Evolutionary conservation across 495 filamentous ascomycete genomes (phyloP).

Genomic region (Aspergillus sclerotioniger): DNA sequence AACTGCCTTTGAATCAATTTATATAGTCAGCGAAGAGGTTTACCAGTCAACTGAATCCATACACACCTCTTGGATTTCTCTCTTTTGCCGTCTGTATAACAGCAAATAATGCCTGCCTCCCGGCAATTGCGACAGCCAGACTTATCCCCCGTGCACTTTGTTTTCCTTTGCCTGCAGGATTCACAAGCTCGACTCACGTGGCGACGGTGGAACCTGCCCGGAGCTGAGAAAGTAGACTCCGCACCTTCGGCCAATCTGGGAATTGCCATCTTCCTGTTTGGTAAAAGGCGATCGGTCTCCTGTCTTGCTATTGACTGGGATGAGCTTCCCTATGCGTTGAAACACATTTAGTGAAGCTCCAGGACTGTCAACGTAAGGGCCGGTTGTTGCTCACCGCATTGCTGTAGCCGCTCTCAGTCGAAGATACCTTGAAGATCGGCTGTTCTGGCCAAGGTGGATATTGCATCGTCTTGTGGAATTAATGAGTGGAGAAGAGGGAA

Average conservation of each 20-base stretch:
- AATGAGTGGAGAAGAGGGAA: too few relatives aligned
- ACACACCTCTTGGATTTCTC: slow-evolving; percentile 54
- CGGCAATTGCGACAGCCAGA: slow-evolving; percentile 56
- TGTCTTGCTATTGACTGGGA: slow-evolving; percentile 17
- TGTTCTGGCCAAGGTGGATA: not conserved
- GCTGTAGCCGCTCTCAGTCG: not conserved
- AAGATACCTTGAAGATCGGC: not conserved
- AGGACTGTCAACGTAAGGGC: not conserved
- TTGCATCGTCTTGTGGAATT: not conserved
- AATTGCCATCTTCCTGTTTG: slow-evolving; percentile 39
- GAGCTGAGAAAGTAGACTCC: slow-evolving; percentile 37
- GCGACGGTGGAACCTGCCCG: slow-evolving; percentile 39
- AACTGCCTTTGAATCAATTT: slow-evolving; percentile 36
- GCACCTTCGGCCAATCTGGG: slow-evolving; percentile 41
- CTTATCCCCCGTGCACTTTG: slow-evolving; percentile 57
- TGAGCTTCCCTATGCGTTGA: slow-evolving; percentile 22
- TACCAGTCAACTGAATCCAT: not conserved
- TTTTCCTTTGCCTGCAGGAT: slow-evolving; percentile 51
- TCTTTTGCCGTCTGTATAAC: slow-evolving; percentile 57
- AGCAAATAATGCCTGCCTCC: slow-evolving; percentile 49
- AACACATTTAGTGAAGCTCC: not conserved
- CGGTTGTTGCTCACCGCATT: not conserved
- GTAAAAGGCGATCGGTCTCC: slow-evolving; percentile 18
- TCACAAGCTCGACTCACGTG: slow-evolving; percentile 50
- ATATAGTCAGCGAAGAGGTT: not conserved